Conservation (phyloP, 2,329 filamentous ascomycete species). For the Trichoderma sp. region DNA sequence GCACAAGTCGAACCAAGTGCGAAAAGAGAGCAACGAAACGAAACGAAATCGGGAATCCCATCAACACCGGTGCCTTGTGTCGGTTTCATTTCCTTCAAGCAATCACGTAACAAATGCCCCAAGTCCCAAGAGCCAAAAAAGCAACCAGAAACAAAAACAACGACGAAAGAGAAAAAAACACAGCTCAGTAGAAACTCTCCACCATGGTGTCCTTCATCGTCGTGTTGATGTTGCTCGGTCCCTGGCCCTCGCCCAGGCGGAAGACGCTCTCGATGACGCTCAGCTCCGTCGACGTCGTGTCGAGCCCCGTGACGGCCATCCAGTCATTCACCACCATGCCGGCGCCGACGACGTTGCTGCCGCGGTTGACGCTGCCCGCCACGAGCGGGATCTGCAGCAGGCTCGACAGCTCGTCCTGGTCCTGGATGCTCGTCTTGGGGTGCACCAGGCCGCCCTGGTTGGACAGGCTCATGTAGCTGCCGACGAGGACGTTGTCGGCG, state of each 20-base stretch:
- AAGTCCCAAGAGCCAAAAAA: not conserved
- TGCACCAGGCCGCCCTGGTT: constrained; percentile 97
- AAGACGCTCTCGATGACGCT: constrained; percentile 97
- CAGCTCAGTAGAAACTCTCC: constrained; percentile 89
- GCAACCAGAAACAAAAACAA: not conserved
- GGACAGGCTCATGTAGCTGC: constrained; percentile 92
- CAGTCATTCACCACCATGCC: constrained; percentile 70
- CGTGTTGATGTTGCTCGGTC: constrained; percentile 75
- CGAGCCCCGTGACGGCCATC: constrained; percentile 90
- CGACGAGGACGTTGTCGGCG: constrained; percentile 94
- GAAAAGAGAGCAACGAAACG: not conserved
- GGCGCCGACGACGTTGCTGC: constrained; percentile 91
- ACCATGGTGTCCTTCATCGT: constrained; percentile 97
- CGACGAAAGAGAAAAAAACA: not conserved
- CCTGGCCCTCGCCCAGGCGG: constrained; percentile 84
- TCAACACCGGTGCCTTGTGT: constrained; percentile 26
- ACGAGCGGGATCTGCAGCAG: constrained; percentile 95
- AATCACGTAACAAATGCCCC: constrained; percentile 12
- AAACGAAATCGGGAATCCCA: constrained; percentile 20
- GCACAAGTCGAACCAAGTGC: not conserved
- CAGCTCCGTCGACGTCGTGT: constrained; percentile 96
- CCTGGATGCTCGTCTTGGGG: constrained; percentile 94
- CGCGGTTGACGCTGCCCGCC: constrained; percentile 90
- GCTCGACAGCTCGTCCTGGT: constrained; percentile 94
- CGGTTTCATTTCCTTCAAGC: constrained; percentile 18